Evolutionary conservation across 2,329 filamentous ascomycete genomes (phyloP), one percentile per base, ranked within the genome.

Genomic region (Shiraia sp.): DNA sequence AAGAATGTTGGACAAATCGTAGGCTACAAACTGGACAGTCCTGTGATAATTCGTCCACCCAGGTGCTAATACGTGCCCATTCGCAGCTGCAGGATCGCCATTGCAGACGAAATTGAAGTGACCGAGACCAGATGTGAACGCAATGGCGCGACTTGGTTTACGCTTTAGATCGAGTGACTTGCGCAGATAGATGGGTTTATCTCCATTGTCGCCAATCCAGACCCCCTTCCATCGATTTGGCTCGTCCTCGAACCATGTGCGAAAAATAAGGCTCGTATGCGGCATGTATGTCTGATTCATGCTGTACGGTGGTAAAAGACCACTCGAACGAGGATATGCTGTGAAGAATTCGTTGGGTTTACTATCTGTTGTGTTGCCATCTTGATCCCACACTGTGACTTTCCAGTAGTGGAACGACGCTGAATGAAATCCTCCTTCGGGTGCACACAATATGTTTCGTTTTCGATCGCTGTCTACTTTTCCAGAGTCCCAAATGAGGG

Each of bases 201-300:
- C 69, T 16, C 66, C 60, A 23, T 68, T 66, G 34, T 73, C 55
- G 12, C 70, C 69, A 23, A 73, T 66, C 69, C 69, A 72, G 2
- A 71, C 67, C 3, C 61, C 69, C 38, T 72, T 71, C 68, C 69
- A 72, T 25, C 68, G 59, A 44, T 72, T 69, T 13, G 51, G 47
- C 42, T 69, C 64, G 27, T 72, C 66, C 47, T 72, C 70, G 36
- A 72, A 72, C 70, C 69, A 73, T 4, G 69, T 65, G 19, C 69
- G 63, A 41, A 73, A 72, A 40, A 73, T 72, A 10, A 73, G 57
- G 25, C 68, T 71, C 4, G 65, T 63, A 39, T 73, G 69, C 8
- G 69, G 70, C 69, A 73, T 73, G 45, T 73, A 72, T 13, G 63
- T 71, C 37, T 72, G 69, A 36, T 72, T 72, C 68, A 73, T 72